These are phyloP conservation scores for Mediolabrus comicus DNA, from an alignment of 108 stramenopile genomes.

Conservation along the genomic window DNA sequence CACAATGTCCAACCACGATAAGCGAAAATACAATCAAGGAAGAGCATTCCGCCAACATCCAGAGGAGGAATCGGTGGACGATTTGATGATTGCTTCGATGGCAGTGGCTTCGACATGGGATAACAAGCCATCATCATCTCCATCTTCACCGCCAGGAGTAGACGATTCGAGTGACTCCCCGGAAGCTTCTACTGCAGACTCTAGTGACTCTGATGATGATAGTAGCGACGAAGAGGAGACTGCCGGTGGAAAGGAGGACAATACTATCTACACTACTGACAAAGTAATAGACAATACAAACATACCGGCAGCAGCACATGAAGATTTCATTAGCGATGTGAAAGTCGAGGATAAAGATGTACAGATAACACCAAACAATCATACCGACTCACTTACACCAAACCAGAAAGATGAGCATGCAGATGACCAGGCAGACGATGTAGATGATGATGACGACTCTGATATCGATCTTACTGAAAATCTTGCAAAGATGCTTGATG, in stretches of 20 bases:
- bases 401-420: neutral
- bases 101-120: conserved; percentile 27
- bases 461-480: conserved; percentile 46
- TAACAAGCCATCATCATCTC: conserved; percentile 27
- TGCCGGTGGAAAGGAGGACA: conserved; percentile 7
- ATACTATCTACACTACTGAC: neutral
- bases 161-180: conserved; percentile 2
- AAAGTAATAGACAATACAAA: neutral
- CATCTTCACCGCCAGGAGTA: neutral
- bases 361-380: neutral
- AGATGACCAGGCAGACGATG: conserved; percentile 17
- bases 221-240: conserved; percentile 10
- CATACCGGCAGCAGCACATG: neutral
- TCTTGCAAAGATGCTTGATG: conserved; percentile 48
- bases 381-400: neutral
- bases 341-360: conserved; percentile 1
- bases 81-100: conserved; percentile 60
- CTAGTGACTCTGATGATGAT: conserved; percentile 3
- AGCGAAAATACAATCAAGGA: conserved; percentile 10
- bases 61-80: conserved; percentile 51
- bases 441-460: conserved; percentile 40
- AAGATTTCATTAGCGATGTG: neutral
- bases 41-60: neutral
- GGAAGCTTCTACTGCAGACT: neutral
- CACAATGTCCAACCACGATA: conserved; percentile 4